A percentile compares a stretch with the other conserved stretches of the same genome.
Conservation (phyloP, 2,329 filamentous ascomycete genomes). For the Dothidotthia symphoricarpi region DNA sequence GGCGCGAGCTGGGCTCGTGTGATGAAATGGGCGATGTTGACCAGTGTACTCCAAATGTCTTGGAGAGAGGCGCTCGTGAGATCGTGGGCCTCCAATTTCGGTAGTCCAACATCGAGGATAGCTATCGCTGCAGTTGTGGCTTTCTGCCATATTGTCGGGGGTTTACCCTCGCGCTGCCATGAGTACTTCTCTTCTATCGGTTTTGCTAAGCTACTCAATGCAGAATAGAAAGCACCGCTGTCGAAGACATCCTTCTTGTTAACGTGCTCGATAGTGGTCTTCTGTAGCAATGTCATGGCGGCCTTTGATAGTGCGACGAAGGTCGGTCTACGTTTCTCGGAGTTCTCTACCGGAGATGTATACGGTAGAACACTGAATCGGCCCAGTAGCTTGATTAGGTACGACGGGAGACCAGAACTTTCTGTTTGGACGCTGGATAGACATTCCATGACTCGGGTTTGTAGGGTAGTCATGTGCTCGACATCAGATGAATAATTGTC, state of each 20-base stretch:
- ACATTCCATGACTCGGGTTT: conserved; percentile 66
- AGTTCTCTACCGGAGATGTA: conserved; percentile 26
- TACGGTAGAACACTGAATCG: conserved; percentile 72
- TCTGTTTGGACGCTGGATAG: conserved; percentile 68
- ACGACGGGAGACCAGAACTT: conserved; percentile 61
- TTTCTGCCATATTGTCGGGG: conserved; percentile 72
- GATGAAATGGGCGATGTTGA: conserved; percentile 40
- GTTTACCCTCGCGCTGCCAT: conserved; percentile 70
- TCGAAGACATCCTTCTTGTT: conserved; percentile 66
- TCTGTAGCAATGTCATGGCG: conserved; percentile 69
- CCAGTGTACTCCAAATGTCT: conserved; percentile 62
- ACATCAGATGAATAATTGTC: conserved; percentile 69
- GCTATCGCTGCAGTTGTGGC: conserved; percentile 70
- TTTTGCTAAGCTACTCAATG: conserved; percentile 64
- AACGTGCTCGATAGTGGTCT: conserved; percentile 59
- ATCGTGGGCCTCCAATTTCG: conserved; percentile 36
- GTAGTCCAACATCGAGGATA: conserved; percentile 65
- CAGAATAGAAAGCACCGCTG: conserved; percentile 63
- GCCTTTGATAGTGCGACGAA: conserved; percentile 88
- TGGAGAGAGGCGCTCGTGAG: conserved; percentile 41
- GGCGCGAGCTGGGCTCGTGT: conserved; percentile 42
- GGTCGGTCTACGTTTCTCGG: conserved; percentile 59
- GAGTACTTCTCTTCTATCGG: conserved; percentile 79
- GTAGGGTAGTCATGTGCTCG: conserved; percentile 70
- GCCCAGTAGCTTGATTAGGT: conserved; percentile 67